Conservation (phyloP, 1,284 basidiomycete species). For the Ceratobasidium sp. region DNA sequence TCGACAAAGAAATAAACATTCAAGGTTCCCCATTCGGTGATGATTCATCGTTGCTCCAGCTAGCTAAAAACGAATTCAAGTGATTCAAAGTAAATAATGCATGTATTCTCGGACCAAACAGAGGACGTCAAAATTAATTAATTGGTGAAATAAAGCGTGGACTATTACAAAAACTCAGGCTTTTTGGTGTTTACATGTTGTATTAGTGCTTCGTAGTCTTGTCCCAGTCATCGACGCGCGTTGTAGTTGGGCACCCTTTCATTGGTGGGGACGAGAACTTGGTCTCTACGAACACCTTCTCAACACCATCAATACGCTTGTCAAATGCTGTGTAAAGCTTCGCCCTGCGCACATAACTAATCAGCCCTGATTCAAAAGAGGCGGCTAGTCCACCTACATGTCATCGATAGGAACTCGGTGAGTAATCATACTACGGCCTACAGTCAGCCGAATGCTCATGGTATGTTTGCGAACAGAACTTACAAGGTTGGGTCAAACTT, state of each 20-base stretch:
- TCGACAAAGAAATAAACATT: no score
- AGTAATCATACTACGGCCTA: conserved; percentile 58
- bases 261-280: conserved; percentile 58
- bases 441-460: conserved; percentile 23
- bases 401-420: conserved; percentile 72
- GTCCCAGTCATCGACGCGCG: conserved; percentile 62
- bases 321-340: conserved; percentile 67
- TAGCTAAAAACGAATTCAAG: no score
- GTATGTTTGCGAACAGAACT: conserved; percentile 46
- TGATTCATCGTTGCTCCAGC: no score
- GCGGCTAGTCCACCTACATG: conserved; percentile 51
- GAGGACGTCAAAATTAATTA: no score
- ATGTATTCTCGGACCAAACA: no score
- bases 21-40: no score
- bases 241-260: conserved; percentile 57
- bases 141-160: no score
- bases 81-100: no score
- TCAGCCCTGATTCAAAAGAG: neutral
- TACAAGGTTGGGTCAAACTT: conserved; percentile 74
- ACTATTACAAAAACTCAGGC: no score
- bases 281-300: conserved; percentile 70
- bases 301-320: conserved; percentile 62
- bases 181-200: no score
- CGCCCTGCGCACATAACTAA: conserved; percentile 49
- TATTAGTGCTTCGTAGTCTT: no score